A percentile compares a stretch with the other conserved stretches of the same genome.
These are phyloP conservation scores for Collybia mongolica DNA, from an alignment of 768 basidiomycete species.

Conservation along the genomic window DNA sequence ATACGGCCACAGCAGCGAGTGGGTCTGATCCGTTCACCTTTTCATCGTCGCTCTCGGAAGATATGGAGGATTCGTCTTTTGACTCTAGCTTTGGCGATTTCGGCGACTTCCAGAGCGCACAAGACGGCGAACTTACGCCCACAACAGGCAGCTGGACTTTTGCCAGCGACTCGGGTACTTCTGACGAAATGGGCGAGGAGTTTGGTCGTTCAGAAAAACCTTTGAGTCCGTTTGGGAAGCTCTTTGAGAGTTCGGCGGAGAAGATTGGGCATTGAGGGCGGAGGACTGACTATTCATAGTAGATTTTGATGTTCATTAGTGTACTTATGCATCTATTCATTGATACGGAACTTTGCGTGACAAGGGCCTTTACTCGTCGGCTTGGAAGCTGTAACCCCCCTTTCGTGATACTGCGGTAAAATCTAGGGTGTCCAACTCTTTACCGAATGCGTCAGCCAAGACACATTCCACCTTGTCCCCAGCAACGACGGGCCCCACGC, in stretches of 20 bases:
- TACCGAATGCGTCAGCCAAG: constrained; percentile 53
- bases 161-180: constrained; percentile 38
- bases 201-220: constrained; percentile 9
- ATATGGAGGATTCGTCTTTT: constrained; percentile 55
- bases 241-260: too few relatives aligned
- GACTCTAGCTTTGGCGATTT: constrained; percentile 71
- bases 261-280: not conserved
- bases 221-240: too few relatives aligned
- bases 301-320: not conserved
- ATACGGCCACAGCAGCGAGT: constrained; percentile 44
- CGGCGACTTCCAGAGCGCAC: constrained; percentile 83
- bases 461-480: constrained; percentile 81
- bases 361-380: not conserved
- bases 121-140: constrained; percentile 49
- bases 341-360: not conserved
- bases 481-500: constrained; percentile 75
- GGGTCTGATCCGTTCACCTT: constrained; percentile 59
- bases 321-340: constrained; percentile 1
- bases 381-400: constrained; percentile 54
- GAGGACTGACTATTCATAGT: not conserved
- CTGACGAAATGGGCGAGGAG: constrained; percentile 25
- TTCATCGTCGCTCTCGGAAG: constrained; percentile 54
- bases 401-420: constrained; percentile 66
- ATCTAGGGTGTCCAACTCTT: constrained; percentile 58
- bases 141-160: constrained; percentile 74